Percentiles rank a stretch among this genome's conserved stretches.
Conservation (phyloP, 176 grass and related monocot species). For the Carex parvula region DNA sequence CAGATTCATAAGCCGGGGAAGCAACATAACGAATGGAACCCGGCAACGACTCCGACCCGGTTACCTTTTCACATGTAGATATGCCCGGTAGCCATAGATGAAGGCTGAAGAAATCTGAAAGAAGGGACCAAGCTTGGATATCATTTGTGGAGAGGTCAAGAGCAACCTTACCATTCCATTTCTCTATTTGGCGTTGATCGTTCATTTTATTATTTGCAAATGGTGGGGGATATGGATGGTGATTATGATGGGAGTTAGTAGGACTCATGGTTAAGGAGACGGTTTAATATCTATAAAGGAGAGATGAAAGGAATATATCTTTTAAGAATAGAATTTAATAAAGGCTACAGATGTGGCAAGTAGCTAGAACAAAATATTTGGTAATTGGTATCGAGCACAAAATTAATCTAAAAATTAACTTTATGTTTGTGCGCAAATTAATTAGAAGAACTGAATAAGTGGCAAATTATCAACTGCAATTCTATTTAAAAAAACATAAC, state of each 20-base stretch:
- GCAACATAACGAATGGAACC: conserved; percentile 59
- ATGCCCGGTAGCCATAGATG: conserved; percentile 48
- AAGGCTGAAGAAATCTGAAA: conserved; percentile 63
- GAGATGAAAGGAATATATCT: conserved; percentile 1
- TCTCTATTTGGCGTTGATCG: conserved; percentile 2
- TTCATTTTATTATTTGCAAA: conserved; percentile 9
- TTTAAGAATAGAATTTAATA: conserved; percentile 20
- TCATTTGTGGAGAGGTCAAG: conserved; percentile 33
- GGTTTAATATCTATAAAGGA: conserved; percentile 9
- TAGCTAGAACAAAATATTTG: background rate
- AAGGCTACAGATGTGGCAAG: background rate
- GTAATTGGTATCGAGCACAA: background rate
- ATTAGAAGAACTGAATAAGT: no score
- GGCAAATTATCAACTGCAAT: no score
- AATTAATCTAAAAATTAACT: background rate
- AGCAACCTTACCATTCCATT: conserved; percentile 52
- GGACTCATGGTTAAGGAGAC: background rate
- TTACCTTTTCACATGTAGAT: conserved; percentile 43
- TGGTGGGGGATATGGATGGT: background rate
- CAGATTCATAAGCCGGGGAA: background rate
- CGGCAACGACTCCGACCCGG: conserved; percentile 22
- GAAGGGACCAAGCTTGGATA: conserved; percentile 48
- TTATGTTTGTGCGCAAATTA: background rate
- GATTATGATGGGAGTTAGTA: conserved; percentile 1
- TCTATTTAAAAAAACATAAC: no score